Evolutionary conservation across 352 stramenopile species (phyloP), one percentile per base, ranked within the genome.

Genomic region (Pythium volutum): DNA sequence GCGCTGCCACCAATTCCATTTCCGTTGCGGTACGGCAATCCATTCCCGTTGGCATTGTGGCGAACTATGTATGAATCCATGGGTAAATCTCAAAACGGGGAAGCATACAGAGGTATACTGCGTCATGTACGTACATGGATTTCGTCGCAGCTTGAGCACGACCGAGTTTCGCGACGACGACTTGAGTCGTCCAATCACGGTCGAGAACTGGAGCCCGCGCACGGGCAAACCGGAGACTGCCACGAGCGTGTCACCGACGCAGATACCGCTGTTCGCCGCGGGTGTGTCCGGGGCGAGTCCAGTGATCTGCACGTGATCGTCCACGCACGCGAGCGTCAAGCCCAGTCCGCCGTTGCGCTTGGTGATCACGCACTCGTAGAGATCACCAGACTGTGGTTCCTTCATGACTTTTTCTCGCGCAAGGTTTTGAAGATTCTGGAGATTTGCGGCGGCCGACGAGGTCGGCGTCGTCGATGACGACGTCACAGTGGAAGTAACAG

Each of bases 301-400:
- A 47, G 79, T 92, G 70, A 92, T 92, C 68, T 92, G 82, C 25
- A 92, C 82, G 72, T 92, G 82, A 69, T 90, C 80, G 66, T 92
- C 82, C 46, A 92, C 82, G 55, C 82, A 92, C 18, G 82, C 82
- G 9, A 92, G 75, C 43, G 82, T 91, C 41, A 91, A 66, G 31
- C 82, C 82, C 18, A 91, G 70, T 11, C 82, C 80, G 27, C 82
- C 82, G 59, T 91, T 91, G 10, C 79, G 71, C 55, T 91, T 91
- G 42, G 79, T 91, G 70, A 91, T 91, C 38, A 91, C 80, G 49
- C 82, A 91, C 70, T 91, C 82, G 75, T 91, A 91, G n/a, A 91
- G 50, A 56, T 91, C 82, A 3, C 81, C 81, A 2, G 79, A 89
- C 56, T 91, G 82, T 8, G 82, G 78, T 45, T 91, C 82, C 55